Evolutionary conservation across 768 basidiomycete genomes (phyloP).

Genomic region (Cyathus striatus): DNA sequence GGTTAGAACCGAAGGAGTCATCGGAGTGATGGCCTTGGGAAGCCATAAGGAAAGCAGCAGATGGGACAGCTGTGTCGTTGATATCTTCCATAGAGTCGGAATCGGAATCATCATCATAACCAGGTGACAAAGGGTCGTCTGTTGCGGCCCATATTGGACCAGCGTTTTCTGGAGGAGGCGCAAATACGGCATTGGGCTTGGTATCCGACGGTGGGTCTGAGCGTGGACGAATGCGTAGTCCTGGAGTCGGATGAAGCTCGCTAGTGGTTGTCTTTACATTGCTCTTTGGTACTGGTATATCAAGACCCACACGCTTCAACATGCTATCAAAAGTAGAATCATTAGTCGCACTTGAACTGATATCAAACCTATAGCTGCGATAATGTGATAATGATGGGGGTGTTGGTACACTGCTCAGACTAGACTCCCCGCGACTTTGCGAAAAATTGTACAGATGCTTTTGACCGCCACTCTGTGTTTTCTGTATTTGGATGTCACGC

Average conservation of each 20-base stretch:
- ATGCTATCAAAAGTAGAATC: slow-evolving; percentile 66
- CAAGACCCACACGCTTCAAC: slow-evolving; percentile 57
- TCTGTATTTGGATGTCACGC: slow-evolving; percentile 42
- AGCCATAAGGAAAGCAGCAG: slow-evolving; percentile 68
- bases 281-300: too few species aligned
- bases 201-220: slow-evolving; percentile 3
- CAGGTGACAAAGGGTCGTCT: background rate
- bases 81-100: slow-evolving; percentile 59
- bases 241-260: slow-evolving; percentile 17
- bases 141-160: background rate
- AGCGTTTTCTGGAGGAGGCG: background rate
- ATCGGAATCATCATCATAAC: slow-evolving; percentile 40
- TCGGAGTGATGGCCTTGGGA: slow-evolving; percentile 36
- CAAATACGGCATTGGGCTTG: background rate
- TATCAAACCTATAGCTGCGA: slow-evolving; percentile 36
- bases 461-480: slow-evolving; percentile 29
- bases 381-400: slow-evolving; percentile 74
- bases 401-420: slow-evolving; percentile 62
- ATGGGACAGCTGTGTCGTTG: slow-evolving; percentile 58
- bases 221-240: slow-evolving; percentile 25
- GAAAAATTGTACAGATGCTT: slow-evolving; percentile 19
- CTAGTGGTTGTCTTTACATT: too few species aligned
- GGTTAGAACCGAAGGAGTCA: slow-evolving; percentile 49
- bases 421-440: slow-evolving; percentile 45
- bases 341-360: slow-evolving; percentile 38